Evolutionary conservation across 345 rosid species (phyloP).

Genomic region (Bruguiera sexangula): DNA sequence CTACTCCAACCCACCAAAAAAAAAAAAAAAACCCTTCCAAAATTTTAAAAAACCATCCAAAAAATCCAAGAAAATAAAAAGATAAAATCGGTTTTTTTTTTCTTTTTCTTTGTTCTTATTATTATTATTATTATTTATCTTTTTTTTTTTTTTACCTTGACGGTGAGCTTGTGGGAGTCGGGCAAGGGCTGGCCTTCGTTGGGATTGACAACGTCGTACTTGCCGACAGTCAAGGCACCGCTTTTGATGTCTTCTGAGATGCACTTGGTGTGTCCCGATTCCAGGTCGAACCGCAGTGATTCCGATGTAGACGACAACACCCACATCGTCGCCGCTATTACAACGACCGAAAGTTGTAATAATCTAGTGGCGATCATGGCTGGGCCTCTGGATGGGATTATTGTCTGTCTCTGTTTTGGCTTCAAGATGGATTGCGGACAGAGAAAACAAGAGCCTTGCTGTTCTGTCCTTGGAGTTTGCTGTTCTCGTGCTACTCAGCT

Average conservation of each 20-base stretch:
- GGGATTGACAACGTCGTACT: conserved; percentile 69
- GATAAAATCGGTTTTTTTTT: not conserved
- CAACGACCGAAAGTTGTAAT: not conserved
- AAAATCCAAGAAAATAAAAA: too few species aligned
- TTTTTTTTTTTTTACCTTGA: conserved; percentile 39
- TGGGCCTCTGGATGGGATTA: not conserved
- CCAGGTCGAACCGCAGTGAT: conserved; percentile 71
- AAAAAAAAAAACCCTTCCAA: not conserved
- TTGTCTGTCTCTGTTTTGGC: not conserved
- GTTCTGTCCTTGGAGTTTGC: not conserved
- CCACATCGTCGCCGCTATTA: conserved; percentile 13
- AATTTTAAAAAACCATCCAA: not conserved
- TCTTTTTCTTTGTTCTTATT: not conserved
- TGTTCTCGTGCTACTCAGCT: not conserved
- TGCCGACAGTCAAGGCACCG: conserved; percentile 87
- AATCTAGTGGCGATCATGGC: not conserved
- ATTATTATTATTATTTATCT: too few species aligned
- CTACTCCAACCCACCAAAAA: conserved; percentile 27
- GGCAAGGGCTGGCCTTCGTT: conserved; percentile 67
- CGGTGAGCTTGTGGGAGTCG: conserved; percentile 65
- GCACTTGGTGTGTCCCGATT: conserved; percentile 79
- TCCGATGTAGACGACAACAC: conserved; percentile 27
- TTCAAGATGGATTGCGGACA: not conserved
- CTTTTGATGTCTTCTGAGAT: conserved; percentile 81
- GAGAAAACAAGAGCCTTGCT: not conserved